Base-by-base conservation (phyloP, 306 rosid genomes). In the Lithocarpus polystachyus region DNA sequence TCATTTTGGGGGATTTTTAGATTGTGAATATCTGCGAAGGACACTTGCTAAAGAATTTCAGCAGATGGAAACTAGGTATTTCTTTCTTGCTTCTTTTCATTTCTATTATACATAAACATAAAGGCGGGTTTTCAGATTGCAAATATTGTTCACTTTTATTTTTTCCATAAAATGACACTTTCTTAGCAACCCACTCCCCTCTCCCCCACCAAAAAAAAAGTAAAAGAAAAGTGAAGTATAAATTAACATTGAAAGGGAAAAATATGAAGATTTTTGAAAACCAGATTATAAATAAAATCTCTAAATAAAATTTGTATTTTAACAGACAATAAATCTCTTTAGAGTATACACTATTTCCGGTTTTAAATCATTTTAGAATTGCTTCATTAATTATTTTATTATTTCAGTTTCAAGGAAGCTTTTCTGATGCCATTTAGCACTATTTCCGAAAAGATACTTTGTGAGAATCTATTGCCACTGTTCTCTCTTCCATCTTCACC, bases 1-100 rank as follows among this genome's bases (percentile, higher is more conserved):
- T 88, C 93, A 85, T 76, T 92, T 95, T 84, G 98, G 98, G 72
- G 99, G 98, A 80, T 95, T 92, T 89, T 68, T 92, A 28, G 98
- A 95, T 85, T 84, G 85, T 77, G 96, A 88, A 74, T 87, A 85
- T 89, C 84, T 92, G 59, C 86, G 88, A 74, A 92, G 94, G 87
- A 92, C 97, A 9, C 85, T 95, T 77, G 96, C 97, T 67, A 91
- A 90, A 83, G 97, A 93, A 90, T 95, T 93, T 82, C 94, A 90
- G 77, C 94, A 64, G 88, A 86, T 92, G 98, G 98, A 91, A 82
- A 79, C 81, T 71, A 89, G 99, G 99, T 91, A 86, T 74, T 55
- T n/a, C 13, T 2, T 40, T 26, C 23, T 31, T 79, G 65, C 55
- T 77, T 52, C 69, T 82, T 55, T 68, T 45, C 43, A 54, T 77